Base-by-base conservation (phyloP, 805 yeast species). In the Wickerhamomyces tratensis region DNA sequence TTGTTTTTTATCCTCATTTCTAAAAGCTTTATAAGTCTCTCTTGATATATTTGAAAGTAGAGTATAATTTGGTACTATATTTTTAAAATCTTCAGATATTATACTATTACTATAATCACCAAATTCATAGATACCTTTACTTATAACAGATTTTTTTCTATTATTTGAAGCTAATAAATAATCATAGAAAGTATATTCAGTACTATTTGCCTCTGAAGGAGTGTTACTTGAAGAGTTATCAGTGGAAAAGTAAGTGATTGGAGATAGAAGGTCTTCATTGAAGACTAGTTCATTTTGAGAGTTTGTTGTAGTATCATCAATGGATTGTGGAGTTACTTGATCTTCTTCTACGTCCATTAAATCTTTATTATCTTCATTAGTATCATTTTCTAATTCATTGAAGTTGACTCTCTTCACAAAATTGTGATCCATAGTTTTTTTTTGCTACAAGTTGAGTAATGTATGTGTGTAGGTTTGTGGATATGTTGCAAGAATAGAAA, bases 1-100 rank as follows among this genome's bases (percentile, higher is more conserved):
- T 5, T 46, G 43, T 30, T 46, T 38, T 36, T 42, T 49, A 6
- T 51, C 38, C 6, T 35, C 15, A n/a, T 42, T 37, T 35, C 42
- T 45, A 41, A 51, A 51, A 8, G 53, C 55, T 39, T 52, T 41
- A 37, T 45, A 51, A 5, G 49, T 35, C 15, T 49, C 53, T 33
- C 45, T 48, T 9, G 53, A 46, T 25, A 51, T 44, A 38, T 44
- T 46, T 7, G 55, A 49, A 7, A 51, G 42, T 7, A 51, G 33
- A 1, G 44, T 46, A 30, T 45, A 51, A 1, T 48, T 50, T 2
- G 55, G 55, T 4, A 51, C 39, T 5, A 41, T 46, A 4, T 41
- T 44, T 14, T 46, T 38, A 25, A 46, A 27, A 1, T 41, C 34
- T 20, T 46, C 49, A 1, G 45, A 27, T 31, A 49, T 34, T 7